Evolutionary conservation across 305 asterid species (phyloP).

Genomic region (Plantago rigida): DNA sequence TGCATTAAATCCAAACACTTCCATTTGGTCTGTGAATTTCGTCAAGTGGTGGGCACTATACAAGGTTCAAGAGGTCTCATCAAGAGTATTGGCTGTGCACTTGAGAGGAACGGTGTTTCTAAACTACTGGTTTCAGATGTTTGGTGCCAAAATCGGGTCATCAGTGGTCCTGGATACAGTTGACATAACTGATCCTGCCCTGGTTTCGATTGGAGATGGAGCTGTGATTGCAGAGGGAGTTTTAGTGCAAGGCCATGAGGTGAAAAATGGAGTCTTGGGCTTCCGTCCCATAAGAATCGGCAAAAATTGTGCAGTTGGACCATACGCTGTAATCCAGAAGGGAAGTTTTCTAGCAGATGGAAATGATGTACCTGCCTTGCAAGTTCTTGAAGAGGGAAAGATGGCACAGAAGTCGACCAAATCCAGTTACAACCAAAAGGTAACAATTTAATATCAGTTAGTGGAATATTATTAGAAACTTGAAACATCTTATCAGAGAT

Average conservation of each 20-base stretch:
- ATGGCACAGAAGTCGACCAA: slow-evolving; percentile 29
- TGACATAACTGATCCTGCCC: slow-evolving; percentile 69
- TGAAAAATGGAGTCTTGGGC: slow-evolving; percentile 47
- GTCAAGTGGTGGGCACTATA: slow-evolving; percentile 77
- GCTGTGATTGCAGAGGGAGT: slow-evolving; percentile 60
- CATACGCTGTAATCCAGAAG: slow-evolving; percentile 53
- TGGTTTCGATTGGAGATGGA: slow-evolving; percentile 59
- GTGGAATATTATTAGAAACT: neutral
- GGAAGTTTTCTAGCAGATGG: slow-evolving; percentile 49
- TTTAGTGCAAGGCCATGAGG: slow-evolving; percentile 57
- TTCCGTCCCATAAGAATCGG: slow-evolving; percentile 58
- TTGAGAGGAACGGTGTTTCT: slow-evolving; percentile 64
- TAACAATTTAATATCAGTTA: slow-evolving; percentile 5
- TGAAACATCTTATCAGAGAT: neutral
- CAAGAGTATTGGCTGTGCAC: slow-evolving; percentile 67
- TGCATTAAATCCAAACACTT: slow-evolving; percentile 42
- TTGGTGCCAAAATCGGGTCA: slow-evolving; percentile 68
- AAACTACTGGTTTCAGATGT: slow-evolving; percentile 63
- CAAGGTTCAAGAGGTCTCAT: slow-evolving; percentile 65
- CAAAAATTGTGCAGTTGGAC: slow-evolving; percentile 42
- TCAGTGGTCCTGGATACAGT: slow-evolving; percentile 54
- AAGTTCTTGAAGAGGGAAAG: slow-evolving; percentile 40
- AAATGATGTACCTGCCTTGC: slow-evolving; percentile 43
- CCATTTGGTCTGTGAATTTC: slow-evolving; percentile 59
- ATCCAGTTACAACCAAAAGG: slow-evolving; percentile 32